These are phyloP conservation scores for Chernovozyma sophiae-reginae DNA, from an alignment of 1,139 yeast species.

Conservation along the genomic window DNA sequence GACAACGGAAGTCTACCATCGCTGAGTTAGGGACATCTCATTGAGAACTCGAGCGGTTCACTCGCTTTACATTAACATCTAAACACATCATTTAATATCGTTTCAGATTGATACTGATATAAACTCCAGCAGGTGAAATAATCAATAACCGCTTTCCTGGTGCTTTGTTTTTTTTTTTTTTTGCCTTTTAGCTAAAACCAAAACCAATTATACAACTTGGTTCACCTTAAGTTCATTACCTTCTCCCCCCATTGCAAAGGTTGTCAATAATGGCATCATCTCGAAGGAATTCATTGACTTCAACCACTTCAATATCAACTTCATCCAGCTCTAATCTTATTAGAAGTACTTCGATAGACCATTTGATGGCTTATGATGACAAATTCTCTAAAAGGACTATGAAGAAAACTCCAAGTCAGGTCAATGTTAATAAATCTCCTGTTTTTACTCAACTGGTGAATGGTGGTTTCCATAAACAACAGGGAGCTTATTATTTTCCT, in stretches of 20 bases:
- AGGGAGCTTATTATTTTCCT: constrained; percentile 45
- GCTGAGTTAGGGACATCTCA: no score
- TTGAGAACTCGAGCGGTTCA: no score
- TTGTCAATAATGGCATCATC: constrained; percentile 8
- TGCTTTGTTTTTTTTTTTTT: no score
- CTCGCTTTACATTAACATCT: no score
- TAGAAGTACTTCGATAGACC: constrained; percentile 38
- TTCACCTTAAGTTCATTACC: not conserved
- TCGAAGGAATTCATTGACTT: constrained; percentile 34
- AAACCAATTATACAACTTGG: not conserved
- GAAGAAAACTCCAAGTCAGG: constrained; percentile 16
- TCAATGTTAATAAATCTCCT: not conserved
- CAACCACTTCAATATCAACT: constrained; percentile 18
- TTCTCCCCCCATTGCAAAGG: no score
- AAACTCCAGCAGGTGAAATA: no score
- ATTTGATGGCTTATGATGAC: constrained; percentile 34
- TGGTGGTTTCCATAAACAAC: constrained; percentile 16
- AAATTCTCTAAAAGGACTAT: constrained; percentile 33
- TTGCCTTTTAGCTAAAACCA: no score
- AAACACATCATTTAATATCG: no score
- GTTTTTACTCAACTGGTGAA: not conserved
- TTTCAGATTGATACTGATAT: no score
- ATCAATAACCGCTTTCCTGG: no score
- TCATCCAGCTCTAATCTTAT: constrained; percentile 10
- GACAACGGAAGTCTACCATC: no score